These are phyloP conservation scores for Hippophae rhamnoides DNA, from an alignment of 306 rosid species.

Conservation along the genomic window DNA sequence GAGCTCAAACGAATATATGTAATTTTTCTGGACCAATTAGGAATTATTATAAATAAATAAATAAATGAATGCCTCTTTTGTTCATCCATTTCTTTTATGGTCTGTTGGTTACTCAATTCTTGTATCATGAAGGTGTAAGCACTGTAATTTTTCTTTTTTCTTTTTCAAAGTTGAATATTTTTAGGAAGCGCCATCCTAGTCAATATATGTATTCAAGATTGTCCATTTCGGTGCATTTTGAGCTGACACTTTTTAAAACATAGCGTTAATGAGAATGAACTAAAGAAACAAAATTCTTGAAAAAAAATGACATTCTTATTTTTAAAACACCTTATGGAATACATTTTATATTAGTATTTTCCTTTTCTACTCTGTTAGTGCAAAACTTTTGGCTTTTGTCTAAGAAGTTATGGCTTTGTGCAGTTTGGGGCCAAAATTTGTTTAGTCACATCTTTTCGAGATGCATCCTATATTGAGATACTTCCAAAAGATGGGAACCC, in stretches of 20 bases:
- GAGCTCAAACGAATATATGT: not conserved
- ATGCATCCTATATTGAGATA: slow-evolving; percentile 82
- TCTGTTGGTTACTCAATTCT: not conserved
- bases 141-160: not conserved
- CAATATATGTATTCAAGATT: not conserved
- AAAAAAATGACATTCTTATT: not conserved
- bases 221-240: not conserved
- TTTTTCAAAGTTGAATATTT: not conserved
- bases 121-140: not conserved
- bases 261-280: not conserved
- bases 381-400: slow-evolving; percentile 16
- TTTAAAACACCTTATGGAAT: slow-evolving; percentile 12
- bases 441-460: slow-evolving; percentile 85
- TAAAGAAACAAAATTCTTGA: not conserved
- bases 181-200: slow-evolving; percentile 1
- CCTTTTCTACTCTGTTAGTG: slow-evolving; percentile 2
- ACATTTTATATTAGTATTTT: slow-evolving; percentile 1
- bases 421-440: slow-evolving; percentile 86
- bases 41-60: not conserved
- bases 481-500: slow-evolving; percentile 65
- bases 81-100: not conserved
- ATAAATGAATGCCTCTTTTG: not conserved
- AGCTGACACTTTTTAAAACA: not conserved
- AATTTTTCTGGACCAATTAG: too few species aligned
- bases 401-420: slow-evolving; percentile 24